Evolutionary conservation across 805 yeast genomes (phyloP).

Genomic region (Candida wancherniae): DNA sequence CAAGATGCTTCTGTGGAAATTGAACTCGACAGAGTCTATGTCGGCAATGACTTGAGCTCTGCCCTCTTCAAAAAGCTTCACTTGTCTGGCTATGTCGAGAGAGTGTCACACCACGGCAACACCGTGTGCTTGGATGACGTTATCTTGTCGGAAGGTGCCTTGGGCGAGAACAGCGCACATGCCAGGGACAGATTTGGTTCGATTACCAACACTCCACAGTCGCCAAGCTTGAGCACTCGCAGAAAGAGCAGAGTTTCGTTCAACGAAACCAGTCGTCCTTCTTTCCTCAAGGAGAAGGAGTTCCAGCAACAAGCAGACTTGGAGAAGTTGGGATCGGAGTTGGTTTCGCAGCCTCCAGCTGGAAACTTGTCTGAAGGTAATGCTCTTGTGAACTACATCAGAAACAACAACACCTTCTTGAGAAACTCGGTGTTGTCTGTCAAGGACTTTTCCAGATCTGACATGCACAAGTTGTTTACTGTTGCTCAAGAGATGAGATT

Average conservation of each 20-base stretch:
- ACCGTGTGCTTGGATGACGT: conserved; percentile 84
- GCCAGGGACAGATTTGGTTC: conserved; percentile 43
- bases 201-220: conserved; percentile 41
- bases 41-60: conserved; percentile 17
- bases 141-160: conserved; percentile 48
- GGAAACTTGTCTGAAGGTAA: conserved; percentile 71
- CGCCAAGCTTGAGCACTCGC: conserved; percentile 24
- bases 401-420: conserved; percentile 83
- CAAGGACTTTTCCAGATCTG: conserved; percentile 78
- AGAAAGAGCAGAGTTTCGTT: conserved; percentile 35
- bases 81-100: conserved; percentile 78
- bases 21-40: conserved; percentile 65
- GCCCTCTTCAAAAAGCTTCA: conserved; percentile 44
- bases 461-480: conserved; percentile 87
- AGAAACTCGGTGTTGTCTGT: conserved; percentile 87
- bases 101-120: conserved; percentile 74
- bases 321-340: conserved; percentile 53
- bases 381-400: conserved; percentile 71
- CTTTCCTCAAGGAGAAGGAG: conserved; percentile 31
- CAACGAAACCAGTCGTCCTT: conserved; percentile 30
- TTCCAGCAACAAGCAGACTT: conserved; percentile 40
- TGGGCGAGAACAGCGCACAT: conserved; percentile 52
- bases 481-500: conserved; percentile 98
- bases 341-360: conserved; percentile 71
- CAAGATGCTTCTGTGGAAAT: conserved; percentile 78